phyloP scores from a whole-genome alignment of 805 yeast species.

The Kuraishia ogatae region DNA sequence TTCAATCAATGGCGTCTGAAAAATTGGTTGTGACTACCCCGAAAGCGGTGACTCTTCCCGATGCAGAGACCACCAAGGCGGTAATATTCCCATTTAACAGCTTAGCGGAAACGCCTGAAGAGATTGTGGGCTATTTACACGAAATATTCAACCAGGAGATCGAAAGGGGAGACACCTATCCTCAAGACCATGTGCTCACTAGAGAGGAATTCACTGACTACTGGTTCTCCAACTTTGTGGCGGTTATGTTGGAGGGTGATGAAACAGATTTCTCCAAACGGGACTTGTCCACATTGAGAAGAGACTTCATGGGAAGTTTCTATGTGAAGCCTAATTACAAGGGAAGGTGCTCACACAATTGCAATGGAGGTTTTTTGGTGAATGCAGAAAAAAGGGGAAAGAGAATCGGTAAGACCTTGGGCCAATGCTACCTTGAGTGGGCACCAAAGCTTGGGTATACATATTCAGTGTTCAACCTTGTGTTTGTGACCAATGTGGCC shows the following conservation, averaged over 20 bases:
- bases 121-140: conserved; percentile 36
- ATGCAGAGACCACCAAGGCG: conserved; percentile 8
- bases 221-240: conserved; percentile 64
- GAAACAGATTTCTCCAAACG: conserved; percentile 6
- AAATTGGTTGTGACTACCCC: neutral
- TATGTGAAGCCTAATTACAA: conserved; percentile 81
- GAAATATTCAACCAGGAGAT: conserved; percentile 56
- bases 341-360: conserved; percentile 79
- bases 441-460: conserved; percentile 76
- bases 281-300: conserved; percentile 33
- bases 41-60: neutral
- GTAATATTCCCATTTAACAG: conserved; percentile 47
- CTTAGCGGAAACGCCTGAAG: conserved; percentile 37
- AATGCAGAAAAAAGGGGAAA: conserved; percentile 49
- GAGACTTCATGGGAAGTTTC: conserved; percentile 57
- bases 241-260: conserved; percentile 45
- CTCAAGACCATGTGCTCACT: conserved; percentile 35
- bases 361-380: conserved; percentile 85
- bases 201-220: conserved; percentile 46
- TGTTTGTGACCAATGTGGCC: conserved; percentile 72
- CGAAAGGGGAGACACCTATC: conserved; percentile 71
- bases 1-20: neutral
- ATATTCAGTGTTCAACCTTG: conserved; percentile 82
- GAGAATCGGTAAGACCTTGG: conserved; percentile 58
- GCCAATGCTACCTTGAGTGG: conserved; percentile 54